These are phyloP conservation scores for Triticum aestivum DNA, from an alignment of 176 grass and related monocot genomes.

Conservation along the genomic window IWGSC_CS_RefSeq_v2.1 NC_057802.1:359150370-359150869, in stretches of 20 bases:
- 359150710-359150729: slow-evolving; percentile 22
- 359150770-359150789: slow-evolving; percentile 47
- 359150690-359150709: slow-evolving; percentile 22
- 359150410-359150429: slow-evolving; percentile 50
- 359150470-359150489: slow-evolving; percentile 56
- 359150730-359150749: slow-evolving; percentile 66
- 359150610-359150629: slow-evolving; percentile 41
- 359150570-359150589: slow-evolving; percentile 6
- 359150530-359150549: slow-evolving; percentile 35
- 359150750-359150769: slow-evolving; percentile 66
- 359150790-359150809: slow-evolving; percentile 24
- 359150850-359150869: neutral
- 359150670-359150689: slow-evolving; percentile 20
- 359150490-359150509: slow-evolving; percentile 44
- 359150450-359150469: slow-evolving; percentile 30
- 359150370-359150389: slow-evolving; percentile 50
- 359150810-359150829: neutral
- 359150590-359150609: slow-evolving; percentile 28
- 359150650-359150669: slow-evolving; percentile 9
- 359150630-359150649: slow-evolving; percentile 27
- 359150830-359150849: neutral
- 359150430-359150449: slow-evolving; percentile 32
- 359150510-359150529: slow-evolving; percentile 36
- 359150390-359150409: slow-evolving; percentile 15
- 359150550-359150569: neutral